Evolutionary conservation across 2,329 filamentous ascomycete genomes (phyloP).

Genomic region (Ascochyta viciae-villosae): DNA sequence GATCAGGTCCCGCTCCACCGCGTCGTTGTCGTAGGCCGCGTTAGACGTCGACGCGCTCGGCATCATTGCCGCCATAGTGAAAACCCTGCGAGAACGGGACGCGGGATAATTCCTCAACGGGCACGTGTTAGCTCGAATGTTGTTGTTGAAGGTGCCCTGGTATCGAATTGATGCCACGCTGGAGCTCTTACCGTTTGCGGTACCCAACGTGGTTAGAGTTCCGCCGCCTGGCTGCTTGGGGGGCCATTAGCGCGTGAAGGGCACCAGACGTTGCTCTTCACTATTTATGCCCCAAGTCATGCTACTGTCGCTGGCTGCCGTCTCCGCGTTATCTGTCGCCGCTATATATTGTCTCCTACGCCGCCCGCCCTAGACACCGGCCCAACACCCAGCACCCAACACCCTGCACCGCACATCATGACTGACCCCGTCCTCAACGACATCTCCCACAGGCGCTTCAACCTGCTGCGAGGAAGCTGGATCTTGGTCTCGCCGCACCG

Average conservation of each 20-base stretch:
- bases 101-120: conserved; percentile 35
- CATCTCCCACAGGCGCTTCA: conserved; percentile 91
- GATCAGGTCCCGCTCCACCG: conserved; percentile 59
- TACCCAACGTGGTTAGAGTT: conserved; percentile 30
- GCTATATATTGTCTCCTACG: conserved; percentile 13
- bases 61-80: conserved; percentile 55
- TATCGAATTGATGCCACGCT: conserved; percentile 18
- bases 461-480: conserved; percentile 88
- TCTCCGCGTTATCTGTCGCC: conserved; percentile 16
- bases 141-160: conserved; percentile 41
- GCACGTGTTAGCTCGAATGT: conserved; percentile 29
- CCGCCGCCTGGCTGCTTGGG: conserved; percentile 34
- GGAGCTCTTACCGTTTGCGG: conserved; percentile 25
- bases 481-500: conserved; percentile 94
- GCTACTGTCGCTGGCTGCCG: conserved; percentile 21
- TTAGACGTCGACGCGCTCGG: conserved; percentile 49
- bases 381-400: not conserved
- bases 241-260: conserved; percentile 23
- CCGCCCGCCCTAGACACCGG: conserved; percentile 3
- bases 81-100: conserved; percentile 31
- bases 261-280: conserved; percentile 34
- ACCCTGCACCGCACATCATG: conserved; percentile 42
- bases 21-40: conserved; percentile 55
- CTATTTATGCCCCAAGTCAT: conserved; percentile 34
- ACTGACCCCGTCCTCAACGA: conserved; percentile 74